Conservation (phyloP, 2,329 filamentous ascomycete genomes). For the Aureobasidium sp. region DNA sequence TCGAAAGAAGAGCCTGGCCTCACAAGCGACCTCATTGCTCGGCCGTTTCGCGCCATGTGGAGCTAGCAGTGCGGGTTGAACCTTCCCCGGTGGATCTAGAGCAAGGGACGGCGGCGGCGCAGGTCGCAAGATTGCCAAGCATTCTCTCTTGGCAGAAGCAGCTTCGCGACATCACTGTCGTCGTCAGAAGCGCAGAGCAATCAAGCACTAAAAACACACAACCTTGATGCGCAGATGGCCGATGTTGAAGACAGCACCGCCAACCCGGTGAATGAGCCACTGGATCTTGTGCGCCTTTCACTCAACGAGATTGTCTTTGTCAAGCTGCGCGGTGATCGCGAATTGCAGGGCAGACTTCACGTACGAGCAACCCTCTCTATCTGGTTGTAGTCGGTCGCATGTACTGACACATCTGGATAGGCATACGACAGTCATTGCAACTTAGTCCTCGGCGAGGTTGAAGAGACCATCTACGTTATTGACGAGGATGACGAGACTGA, state of each 20-base stretch:
- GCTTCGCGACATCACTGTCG: constrained; percentile 3
- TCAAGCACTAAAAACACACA: background rate
- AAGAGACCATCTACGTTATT: constrained; percentile 92
- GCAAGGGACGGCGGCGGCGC: background rate
- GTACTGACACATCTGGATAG: constrained; percentile 40
- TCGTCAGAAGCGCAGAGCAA: background rate
- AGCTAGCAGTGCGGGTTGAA: constrained; percentile 11
- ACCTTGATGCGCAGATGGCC: constrained; percentile 54
- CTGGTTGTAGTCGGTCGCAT: background rate
- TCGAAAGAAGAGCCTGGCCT: background rate
- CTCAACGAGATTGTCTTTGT: constrained; percentile 96
- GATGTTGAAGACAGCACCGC: constrained; percentile 64
- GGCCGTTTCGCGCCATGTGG: constrained; percentile 13
- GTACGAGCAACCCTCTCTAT: constrained; percentile 40
- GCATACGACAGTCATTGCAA: constrained; percentile 99
- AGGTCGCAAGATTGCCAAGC: background rate
- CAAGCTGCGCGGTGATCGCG: constrained; percentile 89
- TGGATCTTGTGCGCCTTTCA: constrained; percentile 89
- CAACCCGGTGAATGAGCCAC: constrained; percentile 68
- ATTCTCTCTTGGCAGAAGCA: background rate
- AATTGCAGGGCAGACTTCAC: constrained; percentile 90
- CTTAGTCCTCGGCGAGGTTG: constrained; percentile 87
- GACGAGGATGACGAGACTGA: constrained; percentile 78
- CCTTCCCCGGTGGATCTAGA: constrained; percentile 3
- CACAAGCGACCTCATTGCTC: background rate